Evolutionary conservation across 495 filamentous ascomycete genomes (phyloP).

Genomic region (Cercophora sp.): DNA sequence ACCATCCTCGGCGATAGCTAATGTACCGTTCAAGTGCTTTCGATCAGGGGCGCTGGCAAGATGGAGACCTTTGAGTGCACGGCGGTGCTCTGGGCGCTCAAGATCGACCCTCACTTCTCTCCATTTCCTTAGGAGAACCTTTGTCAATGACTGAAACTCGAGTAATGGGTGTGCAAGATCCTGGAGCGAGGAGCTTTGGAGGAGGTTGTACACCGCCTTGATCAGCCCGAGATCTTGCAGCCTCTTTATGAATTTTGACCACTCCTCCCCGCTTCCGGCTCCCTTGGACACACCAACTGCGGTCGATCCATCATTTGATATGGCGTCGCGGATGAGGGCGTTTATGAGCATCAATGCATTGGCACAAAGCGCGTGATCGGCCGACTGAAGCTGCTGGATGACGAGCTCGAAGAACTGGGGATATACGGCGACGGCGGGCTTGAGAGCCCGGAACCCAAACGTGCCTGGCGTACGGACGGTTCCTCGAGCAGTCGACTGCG

Average conservation of each 20-base stretch:
- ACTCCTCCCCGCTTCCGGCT: conserved; percentile 59
- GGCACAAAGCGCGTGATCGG: conserved; percentile 93
- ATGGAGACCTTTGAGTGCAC: conserved; percentile 79
- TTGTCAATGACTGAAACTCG: conserved; percentile 91
- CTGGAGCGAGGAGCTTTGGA: conserved; percentile 91
- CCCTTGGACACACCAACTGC: conserved; percentile 35
- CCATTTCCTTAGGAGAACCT: conserved; percentile 88
- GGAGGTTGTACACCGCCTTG: conserved; percentile 80
- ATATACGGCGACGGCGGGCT: conserved; percentile 84
- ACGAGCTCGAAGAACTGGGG: conserved; percentile 94
- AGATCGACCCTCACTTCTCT: conserved; percentile 77
- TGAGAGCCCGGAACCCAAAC: conserved; percentile 85
- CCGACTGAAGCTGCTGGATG: conserved; percentile 80
- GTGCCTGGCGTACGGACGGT: conserved; percentile 43
- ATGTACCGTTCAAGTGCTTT: conserved; percentile 33
- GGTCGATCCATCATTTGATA: conserved; percentile 61
- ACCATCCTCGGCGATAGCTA: conserved; percentile 19
- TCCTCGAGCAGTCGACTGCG: conserved; percentile 48
- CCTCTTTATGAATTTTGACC: conserved; percentile 91
- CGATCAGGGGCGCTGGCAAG: conserved; percentile 72
- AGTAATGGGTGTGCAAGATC: conserved; percentile 90
- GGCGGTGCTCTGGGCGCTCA: conserved; percentile 82
- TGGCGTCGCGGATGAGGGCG: conserved; percentile 86
- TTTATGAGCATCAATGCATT: conserved; percentile 95
- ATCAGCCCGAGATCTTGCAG: conserved; percentile 93